These are phyloP conservation scores for Podospora comata DNA, from an alignment of 495 filamentous ascomycete species.

Conservation along the genomic window DNA sequence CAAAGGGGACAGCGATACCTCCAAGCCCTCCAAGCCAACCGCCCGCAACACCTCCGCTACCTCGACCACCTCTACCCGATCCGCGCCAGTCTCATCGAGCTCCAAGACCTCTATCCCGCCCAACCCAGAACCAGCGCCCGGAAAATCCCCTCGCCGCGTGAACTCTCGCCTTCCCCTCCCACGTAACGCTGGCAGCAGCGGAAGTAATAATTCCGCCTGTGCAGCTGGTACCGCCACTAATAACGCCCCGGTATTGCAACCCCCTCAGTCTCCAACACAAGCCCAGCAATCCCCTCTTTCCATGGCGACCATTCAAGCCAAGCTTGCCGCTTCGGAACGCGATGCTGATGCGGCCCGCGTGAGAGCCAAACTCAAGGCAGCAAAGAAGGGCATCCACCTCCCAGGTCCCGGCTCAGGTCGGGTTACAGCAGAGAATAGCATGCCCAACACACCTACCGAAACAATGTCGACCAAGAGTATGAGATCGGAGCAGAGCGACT, in stretches of 20 bases:
- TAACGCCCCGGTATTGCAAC: conserved; percentile 20
- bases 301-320: conserved; percentile 54
- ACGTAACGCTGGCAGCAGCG: conserved; percentile 23
- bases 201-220: neutral
- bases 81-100: conserved; percentile 12
- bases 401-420: conserved; percentile 10
- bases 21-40: neutral
- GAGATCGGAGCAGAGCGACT: conserved; percentile 7
- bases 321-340: conserved; percentile 53
- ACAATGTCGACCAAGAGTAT: conserved; percentile 12
- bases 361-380: conserved; percentile 52
- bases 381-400: conserved; percentile 29
- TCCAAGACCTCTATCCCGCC: conserved; percentile 18
- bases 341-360: conserved; percentile 56
- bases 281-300: conserved; percentile 48
- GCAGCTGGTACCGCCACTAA: conserved; percentile 5
- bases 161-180: conserved; percentile 45
- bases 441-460: neutral
- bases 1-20: neutral
- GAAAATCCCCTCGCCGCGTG: conserved; percentile 23
- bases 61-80: conserved; percentile 17
- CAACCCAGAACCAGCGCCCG: conserved; percentile 20
- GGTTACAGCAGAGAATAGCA: neutral
- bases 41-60: conserved; percentile 5
- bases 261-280: conserved; percentile 16